A percentile compares a stretch with the other conserved stretches of the same genome.
Evolutionary conservation across 371 early-diverging fungal species (phyloP).

Genomic region (Rhizopus stolonifer): DNA sequence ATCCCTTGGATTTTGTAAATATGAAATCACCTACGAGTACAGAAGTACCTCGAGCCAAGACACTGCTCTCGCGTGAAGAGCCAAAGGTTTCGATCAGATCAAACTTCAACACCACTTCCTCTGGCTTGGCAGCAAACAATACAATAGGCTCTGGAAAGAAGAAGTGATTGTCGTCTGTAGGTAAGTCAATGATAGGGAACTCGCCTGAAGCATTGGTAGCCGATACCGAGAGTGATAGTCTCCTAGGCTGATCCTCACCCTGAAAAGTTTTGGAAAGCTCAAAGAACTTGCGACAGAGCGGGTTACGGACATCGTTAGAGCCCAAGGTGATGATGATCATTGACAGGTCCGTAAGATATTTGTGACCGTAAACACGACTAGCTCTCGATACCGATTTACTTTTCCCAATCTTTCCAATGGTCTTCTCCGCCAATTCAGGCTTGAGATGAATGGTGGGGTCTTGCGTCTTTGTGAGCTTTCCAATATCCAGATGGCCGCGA

Average conservation of each 20-base stretch:
- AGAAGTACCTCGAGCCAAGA: slow-evolving; percentile 63
- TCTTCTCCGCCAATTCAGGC: not conserved
- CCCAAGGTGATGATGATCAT: slow-evolving; percentile 72
- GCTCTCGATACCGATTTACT: slow-evolving; percentile 28
- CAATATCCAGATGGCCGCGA: slow-evolving; percentile 57
- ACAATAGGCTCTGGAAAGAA: slow-evolving; percentile 62
- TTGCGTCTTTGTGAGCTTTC: slow-evolving; percentile 47
- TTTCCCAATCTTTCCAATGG: not conserved
- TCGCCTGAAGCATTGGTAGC: slow-evolving; percentile 64
- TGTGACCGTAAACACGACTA: slow-evolving; percentile 65
- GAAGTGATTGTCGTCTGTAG: slow-evolving; percentile 32
- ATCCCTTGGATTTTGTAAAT: slow-evolving; percentile 39
- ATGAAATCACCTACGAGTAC: slow-evolving; percentile 52
- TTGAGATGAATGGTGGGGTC: slow-evolving; percentile 6
- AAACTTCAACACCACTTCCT: slow-evolving; percentile 61
- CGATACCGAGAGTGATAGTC: slow-evolving; percentile 60
- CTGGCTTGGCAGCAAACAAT: slow-evolving; percentile 51
- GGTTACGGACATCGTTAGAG: slow-evolving; percentile 62
- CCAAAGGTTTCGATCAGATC: slow-evolving; percentile 69
- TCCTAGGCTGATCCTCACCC: slow-evolving; percentile 33
- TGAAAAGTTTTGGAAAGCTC: slow-evolving; percentile 25
- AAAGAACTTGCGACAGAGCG: slow-evolving; percentile 30
- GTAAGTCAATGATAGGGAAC: slow-evolving; percentile 62
- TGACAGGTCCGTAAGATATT: slow-evolving; percentile 60
- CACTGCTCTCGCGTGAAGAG: slow-evolving; percentile 30